Percentiles rank a stretch among this genome's conserved stretches.
phyloP scores from a whole-genome alignment of 2,329 filamentous ascomycete genomes.

The Whalleya microplaca region DNA sequence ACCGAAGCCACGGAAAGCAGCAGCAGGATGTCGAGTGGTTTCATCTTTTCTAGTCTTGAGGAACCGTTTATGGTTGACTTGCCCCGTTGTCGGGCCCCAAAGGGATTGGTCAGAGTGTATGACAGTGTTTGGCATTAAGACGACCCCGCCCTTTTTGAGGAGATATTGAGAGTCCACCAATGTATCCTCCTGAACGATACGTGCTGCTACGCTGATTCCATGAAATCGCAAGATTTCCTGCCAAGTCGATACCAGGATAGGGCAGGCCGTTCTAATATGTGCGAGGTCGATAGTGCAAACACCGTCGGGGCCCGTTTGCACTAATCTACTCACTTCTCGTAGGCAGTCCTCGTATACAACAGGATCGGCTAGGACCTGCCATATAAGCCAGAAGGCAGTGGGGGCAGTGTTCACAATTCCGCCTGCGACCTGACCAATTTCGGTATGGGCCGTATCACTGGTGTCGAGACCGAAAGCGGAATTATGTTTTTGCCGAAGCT shows the following conservation, averaged over 20 bases:
- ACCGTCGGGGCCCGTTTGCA: constrained; percentile 3
- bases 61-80: constrained; percentile 24
- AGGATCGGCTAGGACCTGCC: constrained; percentile 11
- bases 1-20: constrained; percentile 24
- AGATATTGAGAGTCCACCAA: constrained; percentile 19
- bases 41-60: constrained; percentile 4
- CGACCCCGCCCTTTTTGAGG: constrained; percentile 22
- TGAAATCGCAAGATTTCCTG: constrained; percentile 24
- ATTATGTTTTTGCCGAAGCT: constrained; percentile 12
- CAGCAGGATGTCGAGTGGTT: constrained; percentile 7
- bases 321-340: constrained; percentile 4
- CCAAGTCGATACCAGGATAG: constrained; percentile 22
- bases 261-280: constrained; percentile 13
- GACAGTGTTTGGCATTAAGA: constrained; percentile 22
- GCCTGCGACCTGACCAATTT: constrained; percentile 14
- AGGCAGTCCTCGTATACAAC: constrained; percentile 11
- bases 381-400: constrained; percentile 13
- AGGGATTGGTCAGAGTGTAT: constrained; percentile 14
- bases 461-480: constrained; percentile 6
- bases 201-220: constrained; percentile 8
- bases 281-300: constrained; percentile 11
- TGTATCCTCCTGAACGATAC: constrained; percentile 21
- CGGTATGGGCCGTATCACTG: constrained; percentile 10
- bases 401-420: constrained; percentile 16
- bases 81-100: constrained; percentile 15